Percentiles rank a stretch among this genome's conserved stretches.
phyloP scores from a whole-genome alignment of 441 rosid species.

The Lepidium campestre region DNA sequence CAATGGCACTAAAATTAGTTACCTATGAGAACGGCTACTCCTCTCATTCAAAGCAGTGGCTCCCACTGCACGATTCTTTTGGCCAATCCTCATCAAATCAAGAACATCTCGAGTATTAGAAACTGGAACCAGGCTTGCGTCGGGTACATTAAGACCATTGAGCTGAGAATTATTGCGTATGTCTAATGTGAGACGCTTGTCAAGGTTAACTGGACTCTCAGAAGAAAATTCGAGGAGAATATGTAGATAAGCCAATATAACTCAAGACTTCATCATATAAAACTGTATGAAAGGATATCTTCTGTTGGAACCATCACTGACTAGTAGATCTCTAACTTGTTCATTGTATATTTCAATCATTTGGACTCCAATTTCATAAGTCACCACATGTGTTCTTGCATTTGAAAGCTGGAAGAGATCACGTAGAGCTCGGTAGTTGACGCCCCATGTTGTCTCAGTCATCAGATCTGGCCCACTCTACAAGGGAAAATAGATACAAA shows the following conservation, averaged over 20 bases:
- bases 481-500: background rate
- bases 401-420: constrained; percentile 75
- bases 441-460: constrained; percentile 78
- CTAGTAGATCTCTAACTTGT: constrained; percentile 86
- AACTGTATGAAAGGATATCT: constrained; percentile 66
- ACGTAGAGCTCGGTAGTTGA: constrained; percentile 80
- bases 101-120: constrained; percentile 78
- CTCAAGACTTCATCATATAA: background rate
- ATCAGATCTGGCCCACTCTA: constrained; percentile 91
- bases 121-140: constrained; percentile 84
- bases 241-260: background rate
- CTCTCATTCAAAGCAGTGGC: constrained; percentile 92
- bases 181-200: constrained; percentile 57
- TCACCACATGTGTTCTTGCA: constrained; percentile 50
- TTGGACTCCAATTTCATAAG: constrained; percentile 87
- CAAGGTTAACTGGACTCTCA: constrained; percentile 32
- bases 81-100: constrained; percentile 84
- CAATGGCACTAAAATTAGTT: background rate
- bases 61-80: constrained; percentile 85
- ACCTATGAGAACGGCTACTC: constrained; percentile 97
- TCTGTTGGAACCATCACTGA: constrained; percentile 75
- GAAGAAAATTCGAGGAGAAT: background rate
- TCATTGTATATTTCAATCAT: constrained; percentile 97
- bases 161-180: constrained; percentile 83
- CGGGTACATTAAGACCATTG: constrained; percentile 93